Evolutionary conservation across 208 protist genomes (phyloP).

Genomic region (Strigomonas culicis): DNA sequence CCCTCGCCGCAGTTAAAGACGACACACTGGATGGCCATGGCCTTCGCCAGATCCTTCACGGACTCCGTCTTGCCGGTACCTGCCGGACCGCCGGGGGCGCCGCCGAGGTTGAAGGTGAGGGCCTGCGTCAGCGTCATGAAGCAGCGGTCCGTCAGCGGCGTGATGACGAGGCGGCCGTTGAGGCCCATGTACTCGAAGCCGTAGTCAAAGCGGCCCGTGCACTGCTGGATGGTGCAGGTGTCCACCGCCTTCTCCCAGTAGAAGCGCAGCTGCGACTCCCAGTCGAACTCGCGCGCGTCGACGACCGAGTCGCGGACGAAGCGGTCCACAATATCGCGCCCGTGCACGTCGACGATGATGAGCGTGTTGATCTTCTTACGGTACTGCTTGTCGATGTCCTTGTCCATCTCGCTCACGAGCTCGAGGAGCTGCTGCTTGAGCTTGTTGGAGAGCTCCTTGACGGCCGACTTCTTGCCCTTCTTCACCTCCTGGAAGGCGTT

Average conservation of each 20-base stretch:
- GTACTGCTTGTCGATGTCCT: slow-evolving; percentile 89
- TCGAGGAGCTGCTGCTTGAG: slow-evolving; percentile 94
- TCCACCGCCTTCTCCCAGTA: slow-evolving; percentile 97
- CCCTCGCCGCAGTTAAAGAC: slow-evolving; percentile 99
- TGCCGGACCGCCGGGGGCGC: slow-evolving; percentile 93
- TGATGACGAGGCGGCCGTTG: slow-evolving; percentile 99
- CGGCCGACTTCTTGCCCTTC: slow-evolving; percentile 95
- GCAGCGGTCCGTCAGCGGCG: slow-evolving; percentile 98
- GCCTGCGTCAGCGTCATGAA: slow-evolving; percentile 99
- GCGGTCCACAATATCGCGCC: slow-evolving; percentile 97
- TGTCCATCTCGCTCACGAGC: slow-evolving; percentile 95
- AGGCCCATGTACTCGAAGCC: slow-evolving; percentile 99
- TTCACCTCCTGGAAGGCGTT: slow-evolving; percentile 92
- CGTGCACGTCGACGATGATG: slow-evolving; percentile 99
- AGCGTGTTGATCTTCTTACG: slow-evolving; percentile 99
- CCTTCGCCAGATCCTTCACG: slow-evolving; percentile 98
- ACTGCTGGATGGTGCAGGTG: slow-evolving; percentile 96
- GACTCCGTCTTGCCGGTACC: slow-evolving; percentile 98
- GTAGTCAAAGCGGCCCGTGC: slow-evolving; percentile 96
- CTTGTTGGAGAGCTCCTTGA: slow-evolving; percentile 94
- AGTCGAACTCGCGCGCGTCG: slow-evolving; percentile 98
- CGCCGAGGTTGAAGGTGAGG: slow-evolving; percentile 96
- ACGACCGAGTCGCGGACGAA: slow-evolving; percentile 98
- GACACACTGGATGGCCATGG: slow-evolving; percentile 95
- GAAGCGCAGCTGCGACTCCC: slow-evolving; percentile 99